Evolutionary conservation across 768 basidiomycete genomes (phyloP), one percentile per base, ranked within the genome.

Genomic region (Crassisporium funariophilum): DNA sequence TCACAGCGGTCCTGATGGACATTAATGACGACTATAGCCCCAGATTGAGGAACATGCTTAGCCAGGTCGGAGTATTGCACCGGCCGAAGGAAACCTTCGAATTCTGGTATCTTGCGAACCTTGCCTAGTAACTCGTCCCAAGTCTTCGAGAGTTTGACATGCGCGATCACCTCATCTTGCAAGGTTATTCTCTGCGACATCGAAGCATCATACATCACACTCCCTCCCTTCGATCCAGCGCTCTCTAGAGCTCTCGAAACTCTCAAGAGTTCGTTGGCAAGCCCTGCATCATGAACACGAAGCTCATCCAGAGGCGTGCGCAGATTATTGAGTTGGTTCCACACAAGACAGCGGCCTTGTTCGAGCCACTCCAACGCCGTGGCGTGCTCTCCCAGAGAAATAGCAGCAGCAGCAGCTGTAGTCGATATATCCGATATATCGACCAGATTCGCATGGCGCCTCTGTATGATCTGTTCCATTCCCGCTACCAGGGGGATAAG

Each of bases 11-110:
- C 9, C 3, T 34, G 20, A 20, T 44, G 13, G n/a, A 39, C n/a
- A 37, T 54, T 53, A 5, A 57, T 23, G 20, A 57, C 22, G 9
- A 57, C 49, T 3, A 51, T 37, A 9, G 36, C 17, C 6, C 49
- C 52, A 4, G 22, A 24, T n/a, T 34, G 15, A 5, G 53, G 47
- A 5, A 52, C 17, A 34, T 23, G 43, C 11, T 25, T 9, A 13
- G 38, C 20, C n/a, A 50, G 42, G 19, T 24, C 43, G 11, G 19
- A 31, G 19, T 9, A 46, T 27, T 33, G 25, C 27, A 39, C 40
- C 3, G 57, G 55, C 5, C 33, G 52, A 24, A 59, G 41, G n/a
- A 59, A 52, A 3, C 46, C 34, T 13, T 54, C 43, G 24, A 62
- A 59, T 9, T 47, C 50, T 10, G 35, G 36, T 6, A 62, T 35